Base-by-base conservation (phyloP, 768 basidiomycete species). In the Leccinum incarnatum region DNA sequence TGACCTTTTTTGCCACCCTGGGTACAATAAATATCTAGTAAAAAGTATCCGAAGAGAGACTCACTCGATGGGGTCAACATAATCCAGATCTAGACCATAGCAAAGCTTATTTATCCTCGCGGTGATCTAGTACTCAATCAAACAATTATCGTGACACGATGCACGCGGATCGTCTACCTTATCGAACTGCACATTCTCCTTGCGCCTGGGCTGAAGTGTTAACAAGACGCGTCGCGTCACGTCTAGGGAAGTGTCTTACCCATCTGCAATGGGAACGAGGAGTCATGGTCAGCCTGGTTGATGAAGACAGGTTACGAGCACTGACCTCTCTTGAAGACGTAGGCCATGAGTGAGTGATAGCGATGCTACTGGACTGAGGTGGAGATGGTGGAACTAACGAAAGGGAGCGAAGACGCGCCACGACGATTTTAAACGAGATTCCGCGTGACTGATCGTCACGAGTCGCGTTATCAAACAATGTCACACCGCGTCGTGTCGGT, bases 141-240 rank as follows among this genome's bases (percentile, higher is more conserved):
- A 67, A 53, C 62, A 67, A 60, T 53, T 53, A 45, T 52, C 52
- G 57, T 59, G 65, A 55, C 50, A 50, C 32, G 51, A 53, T 59
- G 11, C 46, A 59, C 10, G 32, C 56, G 49, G 2, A 40, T 55
- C 58, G 61, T 80, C 61, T 65, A 88, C 93, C 82, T 96, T 96
- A 69, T 96, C 94, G 67, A 96, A 96, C 66, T 92, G 88, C 54
- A 96, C 90, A 70, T 86, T 88, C 75, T 96, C 94, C 75, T 93
- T 94, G 62, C 93, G 91, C 58, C 88, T 87, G 68, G 52, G 34
- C 52, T 27, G 17, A 47, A 53, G 32, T 30, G 56, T 64, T 14
- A 63, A 57, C 27, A 56, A 53, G 57, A 69, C 71, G 71, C 71
- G 71, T 72, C 54, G 58, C 57, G 46, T 58, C 62, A 34, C 56